Percentiles rank a stretch among this genome's conserved stretches.
phyloP scores from a whole-genome alignment of 495 filamentous ascomycete genomes.

The Penicillium pulvis region DNA sequence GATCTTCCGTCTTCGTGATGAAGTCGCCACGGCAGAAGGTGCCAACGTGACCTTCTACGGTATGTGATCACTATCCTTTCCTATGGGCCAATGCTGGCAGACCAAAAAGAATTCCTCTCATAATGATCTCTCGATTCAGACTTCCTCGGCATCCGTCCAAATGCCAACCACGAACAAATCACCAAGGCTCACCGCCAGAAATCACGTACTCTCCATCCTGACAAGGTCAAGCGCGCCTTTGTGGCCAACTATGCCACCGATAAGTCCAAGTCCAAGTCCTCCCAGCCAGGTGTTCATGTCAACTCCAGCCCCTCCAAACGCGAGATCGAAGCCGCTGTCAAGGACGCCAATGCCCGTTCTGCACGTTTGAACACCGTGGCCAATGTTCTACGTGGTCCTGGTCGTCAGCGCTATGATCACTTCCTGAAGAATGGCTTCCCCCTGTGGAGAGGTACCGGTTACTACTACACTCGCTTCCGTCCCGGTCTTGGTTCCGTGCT shows the following conservation, averaged over 20 bases:
- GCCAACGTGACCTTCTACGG: conserved; percentile 86
- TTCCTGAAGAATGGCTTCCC: conserved; percentile 95
- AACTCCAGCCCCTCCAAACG: conserved; percentile 68
- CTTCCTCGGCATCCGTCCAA: conserved; percentile 74
- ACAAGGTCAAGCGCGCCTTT: conserved; percentile 89
- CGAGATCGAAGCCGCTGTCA: conserved; percentile 74
- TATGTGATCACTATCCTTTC: conserved; percentile 26
- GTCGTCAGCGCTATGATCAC: conserved; percentile 88
- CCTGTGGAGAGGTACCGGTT: conserved; percentile 93
- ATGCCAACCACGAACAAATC: conserved; percentile 83
- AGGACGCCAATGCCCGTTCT: conserved; percentile 77
- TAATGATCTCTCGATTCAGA: conserved; percentile 43
- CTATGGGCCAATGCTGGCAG: background rate
- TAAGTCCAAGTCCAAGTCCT: conserved; percentile 54
- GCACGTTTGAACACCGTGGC: conserved; percentile 79
- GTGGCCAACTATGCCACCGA: conserved; percentile 69
- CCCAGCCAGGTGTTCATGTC: conserved; percentile 65
- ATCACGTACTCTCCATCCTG: conserved; percentile 79
- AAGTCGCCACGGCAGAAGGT: conserved; percentile 76
- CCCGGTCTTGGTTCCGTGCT: conserved; percentile 87
- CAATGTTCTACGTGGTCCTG: conserved; percentile 77
- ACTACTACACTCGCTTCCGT: conserved; percentile 93
- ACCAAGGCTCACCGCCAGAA: conserved; percentile 92
- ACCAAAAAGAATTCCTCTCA: background rate
- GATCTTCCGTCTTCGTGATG: conserved; percentile 92